Conservation (phyloP, 345 rosid species). For the Leavenworthia alabamica region DNA sequence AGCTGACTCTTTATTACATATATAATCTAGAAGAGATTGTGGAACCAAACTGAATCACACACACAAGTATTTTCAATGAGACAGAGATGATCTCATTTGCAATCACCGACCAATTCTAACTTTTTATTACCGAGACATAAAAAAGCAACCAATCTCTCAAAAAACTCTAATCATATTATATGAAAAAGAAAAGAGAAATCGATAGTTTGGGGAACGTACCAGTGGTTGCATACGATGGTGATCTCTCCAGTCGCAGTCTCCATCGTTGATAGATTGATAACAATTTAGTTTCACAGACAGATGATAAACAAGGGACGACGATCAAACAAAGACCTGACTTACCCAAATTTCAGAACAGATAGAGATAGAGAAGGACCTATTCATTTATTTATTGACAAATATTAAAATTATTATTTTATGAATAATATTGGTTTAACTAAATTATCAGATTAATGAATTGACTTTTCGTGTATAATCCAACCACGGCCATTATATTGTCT, state of each 20-base stretch:
- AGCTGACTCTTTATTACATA: not conserved
- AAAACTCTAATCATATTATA: too few species aligned
- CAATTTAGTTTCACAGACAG: not conserved
- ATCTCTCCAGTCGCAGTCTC: conserved; percentile 52
- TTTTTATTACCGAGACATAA: not conserved
- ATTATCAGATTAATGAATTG: conserved; percentile 3
- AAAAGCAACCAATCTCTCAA: not conserved
- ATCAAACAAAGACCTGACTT: not conserved
- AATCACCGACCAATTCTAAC: not conserved
- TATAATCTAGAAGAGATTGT: not conserved
- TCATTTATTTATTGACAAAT: not conserved
- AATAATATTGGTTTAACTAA: conserved; percentile 26
- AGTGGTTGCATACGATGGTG: conserved; percentile 70
- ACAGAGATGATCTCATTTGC: not conserved
- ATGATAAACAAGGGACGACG: not conserved
- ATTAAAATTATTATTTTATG: not conserved
- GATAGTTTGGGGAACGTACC: conserved; percentile 37
- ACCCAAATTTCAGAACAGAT: conserved; percentile 1
- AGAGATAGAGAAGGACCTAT: not conserved
- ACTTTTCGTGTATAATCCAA: conserved; percentile 6
- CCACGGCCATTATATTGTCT: conserved; percentile 1
- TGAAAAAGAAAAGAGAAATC: not conserved
- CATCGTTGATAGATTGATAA: conserved; percentile 34
- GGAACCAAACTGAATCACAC: not conserved
- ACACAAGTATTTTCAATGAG: conserved; percentile 1